phyloP scores from a whole-genome alignment of 345 rosid genomes.

The Boechera stricta region DNA sequence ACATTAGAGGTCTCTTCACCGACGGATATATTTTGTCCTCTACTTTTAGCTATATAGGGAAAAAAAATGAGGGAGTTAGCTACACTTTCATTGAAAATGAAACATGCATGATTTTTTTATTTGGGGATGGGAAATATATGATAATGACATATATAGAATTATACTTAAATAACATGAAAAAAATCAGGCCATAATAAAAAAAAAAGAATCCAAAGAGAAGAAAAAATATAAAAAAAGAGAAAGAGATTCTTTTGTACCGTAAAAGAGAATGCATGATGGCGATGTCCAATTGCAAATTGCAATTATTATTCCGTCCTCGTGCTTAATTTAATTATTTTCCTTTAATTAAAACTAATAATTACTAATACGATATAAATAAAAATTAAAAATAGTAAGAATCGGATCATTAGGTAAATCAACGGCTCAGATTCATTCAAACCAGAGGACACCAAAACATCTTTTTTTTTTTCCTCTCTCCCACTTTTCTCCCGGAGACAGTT shows the following conservation, averaged over 20 bases:
- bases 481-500: conserved; percentile 52
- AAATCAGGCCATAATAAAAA: background rate
- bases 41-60: conserved; percentile 14
- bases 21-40: conserved; percentile 39
- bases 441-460: conserved; percentile 38
- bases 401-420: conserved; percentile 31
- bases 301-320: conserved; percentile 38
- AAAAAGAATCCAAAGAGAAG: background rate
- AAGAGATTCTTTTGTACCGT: conserved; percentile 15
- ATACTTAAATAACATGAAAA: background rate
- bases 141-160: conserved; percentile 9
- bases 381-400: conserved; percentile 20
- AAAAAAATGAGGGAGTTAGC: background rate
- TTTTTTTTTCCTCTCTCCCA: conserved; percentile 31
- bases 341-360: no score
- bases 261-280: conserved; percentile 36
- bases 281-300: conserved; percentile 2
- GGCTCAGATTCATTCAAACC: conserved; percentile 46
- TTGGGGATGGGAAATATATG: conserved; percentile 10
- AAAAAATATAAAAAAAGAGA: background rate
- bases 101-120: conserved; percentile 30
- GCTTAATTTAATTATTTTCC: conserved; percentile 24
- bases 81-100: conserved; percentile 29
- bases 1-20: conserved; percentile 34
- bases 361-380: background rate